Evolutionary conservation across 140 eudicot species (phyloP), one percentile per base, ranked within the genome.

Genomic region (Cichorium intybus): DNA sequence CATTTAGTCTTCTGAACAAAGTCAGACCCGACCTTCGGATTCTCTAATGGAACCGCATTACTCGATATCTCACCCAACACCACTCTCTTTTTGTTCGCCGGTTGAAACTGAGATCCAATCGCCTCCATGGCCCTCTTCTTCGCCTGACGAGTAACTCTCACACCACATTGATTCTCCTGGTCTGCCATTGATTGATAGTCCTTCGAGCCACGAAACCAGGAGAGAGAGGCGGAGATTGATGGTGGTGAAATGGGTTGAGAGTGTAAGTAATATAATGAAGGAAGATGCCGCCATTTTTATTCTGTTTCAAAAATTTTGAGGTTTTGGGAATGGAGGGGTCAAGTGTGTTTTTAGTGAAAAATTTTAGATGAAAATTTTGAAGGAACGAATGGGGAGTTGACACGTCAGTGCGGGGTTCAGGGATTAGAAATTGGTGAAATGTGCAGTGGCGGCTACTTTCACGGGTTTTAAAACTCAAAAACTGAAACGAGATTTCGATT

Each of bases 51-150:
- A 29, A 54, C 22, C 9, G 5, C 12, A 16, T 60, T 64, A 24
- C 57, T 74, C 23, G 72, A 51, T 0, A 74, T 0, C 51, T 68
- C 80, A 49, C 69, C 73, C 22, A 75, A 58, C 35, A 57, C 73
- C 0, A 47, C 35, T 6, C 73, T n/a, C 70, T 60, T 69, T 77
- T 74, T 56, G 64, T 69, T 74, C 7, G 60, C 60, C 6, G 49
- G 75, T 60, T 23, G 77, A 29, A 43, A n/a, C 10, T 72, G 76
- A n/a, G 74, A 47, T 15, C 41, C 74, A 55, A 84, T 82, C 9
- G 75, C 62, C 8, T 69, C 84, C 10, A 81, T 82, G 7, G 89
- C 81, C 68, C 81, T 66, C 66, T 75, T 80, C 70, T 80, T 75
- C 17, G 81, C 74, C 11, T 64, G 49, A 0, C 81, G 72, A 1